These are phyloP conservation scores for Primulina huaijiensis DNA, from an alignment of 257 asterid species.

Conservation along the genomic window DNA sequence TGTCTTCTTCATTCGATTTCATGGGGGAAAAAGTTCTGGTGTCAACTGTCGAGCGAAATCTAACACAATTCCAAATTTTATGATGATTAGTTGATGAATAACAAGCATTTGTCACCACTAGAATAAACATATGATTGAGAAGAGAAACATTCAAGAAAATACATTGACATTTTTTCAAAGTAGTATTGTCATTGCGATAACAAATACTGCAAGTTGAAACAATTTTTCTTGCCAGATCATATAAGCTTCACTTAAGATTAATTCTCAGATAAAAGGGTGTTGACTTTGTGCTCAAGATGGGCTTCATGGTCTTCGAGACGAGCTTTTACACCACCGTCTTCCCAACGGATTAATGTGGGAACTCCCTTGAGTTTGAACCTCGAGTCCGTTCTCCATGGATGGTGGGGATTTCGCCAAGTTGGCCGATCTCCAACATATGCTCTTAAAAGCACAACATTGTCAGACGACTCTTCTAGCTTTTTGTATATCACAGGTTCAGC, in stretches of 20 bases:
- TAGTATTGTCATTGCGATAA: no score
- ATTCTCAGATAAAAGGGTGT: slow-evolving; percentile 41
- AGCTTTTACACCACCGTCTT: slow-evolving; percentile 49
- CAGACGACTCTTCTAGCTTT: slow-evolving; percentile 67
- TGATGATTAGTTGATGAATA: no score
- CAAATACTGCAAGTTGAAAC: no score
- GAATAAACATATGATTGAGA: no score
- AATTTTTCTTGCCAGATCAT: no score
- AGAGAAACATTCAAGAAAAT: no score
- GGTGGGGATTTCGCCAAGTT: slow-evolving; percentile 77
- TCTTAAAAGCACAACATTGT: slow-evolving; percentile 61
- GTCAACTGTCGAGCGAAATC: no score
- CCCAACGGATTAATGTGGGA: slow-evolving; percentile 86
- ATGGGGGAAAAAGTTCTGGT: no score
- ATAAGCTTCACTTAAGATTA: slow-evolving; percentile 7
- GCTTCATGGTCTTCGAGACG: slow-evolving; percentile 91
- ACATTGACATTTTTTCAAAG: no score
- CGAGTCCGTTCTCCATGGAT: slow-evolving; percentile 74
- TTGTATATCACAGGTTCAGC: slow-evolving; percentile 94
- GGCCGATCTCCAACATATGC: slow-evolving; percentile 94
- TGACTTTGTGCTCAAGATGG: slow-evolving; percentile 59
- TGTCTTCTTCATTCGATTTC: no score
- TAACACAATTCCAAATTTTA: no score
- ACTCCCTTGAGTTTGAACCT: slow-evolving; percentile 72
- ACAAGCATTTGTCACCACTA: no score